Base-by-base conservation (phyloP, 2,329 filamentous ascomycete genomes). In the Aspergillus tamarii region DNA sequence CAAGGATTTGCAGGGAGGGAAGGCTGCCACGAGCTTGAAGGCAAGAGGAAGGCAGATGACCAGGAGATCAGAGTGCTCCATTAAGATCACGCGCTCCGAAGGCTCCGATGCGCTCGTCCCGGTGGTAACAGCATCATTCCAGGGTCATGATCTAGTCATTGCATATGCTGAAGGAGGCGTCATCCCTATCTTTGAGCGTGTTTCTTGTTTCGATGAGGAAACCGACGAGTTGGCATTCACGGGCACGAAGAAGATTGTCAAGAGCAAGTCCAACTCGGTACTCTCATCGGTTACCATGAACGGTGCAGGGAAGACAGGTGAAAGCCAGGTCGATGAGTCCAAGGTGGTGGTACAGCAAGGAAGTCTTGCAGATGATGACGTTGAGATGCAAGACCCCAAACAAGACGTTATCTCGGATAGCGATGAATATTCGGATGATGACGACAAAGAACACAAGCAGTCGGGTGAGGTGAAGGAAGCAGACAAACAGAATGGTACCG, bases 241-340 rank as follows among this genome's bases (percentile, higher is more conserved):
- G 5, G 83, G 82, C 23, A 68, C 74, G 11, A 81, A 79, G 65
- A 79, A 81, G 52, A 74, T 85, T n/a, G 70, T 76, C 19, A 80
- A 78, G 64, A 76, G 72, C 54, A 84, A 81, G 67, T 77, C 76
- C 9, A 75, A 76, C 55, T 80, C 79, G 26, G 77, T 77, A 14
- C 71, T 84, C 48, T 75, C 76, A 59, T 81, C 83, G 3, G 83
- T 81, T 21, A 81, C 82, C 60, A 82, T 84, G 61, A 88, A 86
- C 70, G 84, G 85, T 30, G 76, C 81, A 28, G 85, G 84, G 69
- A 79, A 82, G 65, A 72, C 81, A 56, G 82, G 80, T 50, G 83
- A 84, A 67, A 81, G 78, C 63, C 81, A 83, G 46, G 83, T 89
- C 39, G 84, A 89, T 72, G 87, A 90, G 66, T 83, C 85, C 36